Evolutionary conservation across 148 eudicot species (phyloP).

Genomic region (Diospyros kaki): DNA sequence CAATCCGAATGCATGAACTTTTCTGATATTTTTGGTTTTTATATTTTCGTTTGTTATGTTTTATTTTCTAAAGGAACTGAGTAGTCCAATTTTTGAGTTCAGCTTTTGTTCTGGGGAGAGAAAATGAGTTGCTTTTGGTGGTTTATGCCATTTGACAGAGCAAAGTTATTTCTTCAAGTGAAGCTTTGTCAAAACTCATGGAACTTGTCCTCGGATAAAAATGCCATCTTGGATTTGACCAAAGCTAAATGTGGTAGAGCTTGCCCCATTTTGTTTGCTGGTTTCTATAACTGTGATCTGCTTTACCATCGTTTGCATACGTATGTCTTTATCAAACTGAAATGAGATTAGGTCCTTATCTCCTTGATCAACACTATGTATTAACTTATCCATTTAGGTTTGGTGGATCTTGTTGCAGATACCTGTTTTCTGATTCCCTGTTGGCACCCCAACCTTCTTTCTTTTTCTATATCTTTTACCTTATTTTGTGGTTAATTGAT

Average conservation of each 20-base stretch:
- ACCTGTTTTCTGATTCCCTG: not conserved
- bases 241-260: not conserved
- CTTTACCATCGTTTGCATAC: not conserved
- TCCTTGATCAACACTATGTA: not conserved
- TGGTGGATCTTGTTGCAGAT: not conserved
- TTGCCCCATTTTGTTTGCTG: not conserved
- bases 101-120: not conserved
- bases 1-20: not conserved
- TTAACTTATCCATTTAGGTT: not conserved
- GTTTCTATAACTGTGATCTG: not conserved
- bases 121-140: not conserved
- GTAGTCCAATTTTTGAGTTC: not conserved
- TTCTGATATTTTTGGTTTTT: not conserved
- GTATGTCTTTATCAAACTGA: not conserved
- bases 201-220: not conserved
- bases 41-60: no score
- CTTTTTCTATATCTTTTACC: not conserved
- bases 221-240: not conserved
- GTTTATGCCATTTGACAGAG: no score
- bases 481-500: not conserved
- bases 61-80: not conserved
- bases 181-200: not conserved
- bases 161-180: not conserved
- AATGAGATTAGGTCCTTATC: not conserved
- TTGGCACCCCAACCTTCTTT: not conserved